Evolutionary conservation across 2,329 filamentous ascomycete genomes (phyloP).

Genomic region (Nemania sp.): DNA sequence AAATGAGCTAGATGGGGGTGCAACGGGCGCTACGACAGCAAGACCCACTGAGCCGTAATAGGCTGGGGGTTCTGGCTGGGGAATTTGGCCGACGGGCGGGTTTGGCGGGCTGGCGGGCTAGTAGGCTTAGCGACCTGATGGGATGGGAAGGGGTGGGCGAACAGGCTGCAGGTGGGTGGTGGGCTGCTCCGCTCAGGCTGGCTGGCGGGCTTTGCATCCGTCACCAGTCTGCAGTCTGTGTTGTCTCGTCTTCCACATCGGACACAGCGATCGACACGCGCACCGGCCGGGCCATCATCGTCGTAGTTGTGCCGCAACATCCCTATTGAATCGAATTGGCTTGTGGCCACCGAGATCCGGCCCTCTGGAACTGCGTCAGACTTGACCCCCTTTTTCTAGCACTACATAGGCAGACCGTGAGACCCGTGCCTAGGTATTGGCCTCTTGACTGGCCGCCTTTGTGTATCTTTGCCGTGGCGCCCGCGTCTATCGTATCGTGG

Average conservation of each 20-base stretch:
- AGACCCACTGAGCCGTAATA: slow-evolving; percentile 22
- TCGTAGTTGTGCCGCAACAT: neutral
- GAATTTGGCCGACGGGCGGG: too few relatives aligned
- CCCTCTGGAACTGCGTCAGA: slow-evolving; percentile 3
- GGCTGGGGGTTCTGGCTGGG: too few relatives aligned
- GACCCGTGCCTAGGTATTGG: too few relatives aligned
- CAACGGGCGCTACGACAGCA: slow-evolving; percentile 19
- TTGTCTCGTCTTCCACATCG: slow-evolving; percentile 18
- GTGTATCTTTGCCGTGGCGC: slow-evolving; percentile 8
- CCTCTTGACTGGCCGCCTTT: slow-evolving; percentile 14
- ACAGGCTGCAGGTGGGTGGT: too few relatives aligned
- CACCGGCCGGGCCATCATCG: slow-evolving; percentile 10
- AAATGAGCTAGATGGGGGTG: too few relatives aligned
- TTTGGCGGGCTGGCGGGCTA: slow-evolving; percentile 7
- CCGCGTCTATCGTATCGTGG: neutral
- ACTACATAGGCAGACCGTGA: neutral
- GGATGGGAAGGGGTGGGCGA: neutral
- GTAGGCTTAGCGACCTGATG: too few relatives aligned
- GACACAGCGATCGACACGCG: slow-evolving; percentile 11
- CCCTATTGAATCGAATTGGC: slow-evolving; percentile 5
- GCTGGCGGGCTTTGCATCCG: slow-evolving; percentile 10
- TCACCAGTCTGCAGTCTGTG: slow-evolving; percentile 7
- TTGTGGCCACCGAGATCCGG: neutral
- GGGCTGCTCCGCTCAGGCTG: slow-evolving; percentile 16
- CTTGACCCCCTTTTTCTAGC: slow-evolving; percentile 1